These are phyloP conservation scores for Cercophora sp. DNA, from an alignment of 495 filamentous ascomycete genomes.

Conservation along the genomic window DNA sequence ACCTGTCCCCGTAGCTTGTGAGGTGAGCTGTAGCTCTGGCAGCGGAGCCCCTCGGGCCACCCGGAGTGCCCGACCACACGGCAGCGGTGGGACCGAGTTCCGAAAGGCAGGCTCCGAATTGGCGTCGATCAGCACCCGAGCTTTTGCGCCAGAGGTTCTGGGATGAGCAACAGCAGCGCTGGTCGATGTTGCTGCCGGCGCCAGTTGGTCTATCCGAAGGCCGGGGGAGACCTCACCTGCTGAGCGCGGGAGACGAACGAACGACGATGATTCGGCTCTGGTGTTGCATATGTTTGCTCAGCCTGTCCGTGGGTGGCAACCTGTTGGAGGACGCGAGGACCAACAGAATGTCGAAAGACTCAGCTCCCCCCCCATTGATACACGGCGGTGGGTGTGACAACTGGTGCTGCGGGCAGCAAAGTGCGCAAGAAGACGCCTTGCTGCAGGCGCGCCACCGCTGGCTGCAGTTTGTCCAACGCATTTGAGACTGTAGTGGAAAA, in stretches of 20 bases:
- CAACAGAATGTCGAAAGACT: not conserved
- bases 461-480: slow-evolving; percentile 4
- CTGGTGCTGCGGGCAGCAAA: not conserved
- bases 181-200: too few species aligned
- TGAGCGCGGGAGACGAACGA: not conserved
- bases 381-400: not conserved
- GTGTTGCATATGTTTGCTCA: not conserved
- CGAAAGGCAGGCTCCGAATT: not conserved
- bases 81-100: slow-evolving; percentile 4
- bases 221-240: not conserved
- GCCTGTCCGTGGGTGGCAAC: not conserved
- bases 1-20: too few species aligned
- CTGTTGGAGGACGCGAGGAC: not conserved
- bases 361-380: not conserved
- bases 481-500: not conserved
- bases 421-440: not conserved
- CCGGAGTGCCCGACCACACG: not conserved
- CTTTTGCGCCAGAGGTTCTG: too few species aligned
- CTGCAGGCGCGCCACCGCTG: not conserved
- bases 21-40: too few species aligned
- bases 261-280: not conserved
- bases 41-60: slow-evolving; percentile 1
- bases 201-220: too few species aligned
- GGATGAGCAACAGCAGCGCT: too few species aligned
- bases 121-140: too few species aligned